A percentile compares a stretch with the other conserved stretches of the same genome.
phyloP scores from a whole-genome alignment of 192 early-diverging fungal genomes.

The Geranomyces variabilis region DNA sequence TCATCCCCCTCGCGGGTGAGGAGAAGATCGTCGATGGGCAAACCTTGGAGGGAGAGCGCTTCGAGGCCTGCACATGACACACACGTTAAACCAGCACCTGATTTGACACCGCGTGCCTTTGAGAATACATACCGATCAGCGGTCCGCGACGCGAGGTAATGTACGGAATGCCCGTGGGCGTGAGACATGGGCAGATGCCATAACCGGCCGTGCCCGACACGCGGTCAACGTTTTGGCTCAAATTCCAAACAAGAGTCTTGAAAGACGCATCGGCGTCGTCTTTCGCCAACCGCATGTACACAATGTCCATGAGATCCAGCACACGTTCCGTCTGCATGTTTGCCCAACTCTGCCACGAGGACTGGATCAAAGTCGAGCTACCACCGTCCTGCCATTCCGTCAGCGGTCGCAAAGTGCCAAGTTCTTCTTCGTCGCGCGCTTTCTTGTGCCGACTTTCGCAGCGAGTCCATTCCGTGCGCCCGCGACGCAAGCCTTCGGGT shows the following conservation, averaged over 20 bases:
- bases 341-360: conserved; percentile 48
- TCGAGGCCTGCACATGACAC: no score
- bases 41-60: conserved; percentile 48
- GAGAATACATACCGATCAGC: conserved; percentile 39
- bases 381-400: conserved; percentile 50
- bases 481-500: conserved; percentile 1
- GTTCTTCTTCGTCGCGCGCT: conserved; percentile 38
- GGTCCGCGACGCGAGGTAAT: conserved; percentile 53
- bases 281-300: conserved; percentile 39
- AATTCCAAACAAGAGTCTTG: conserved; percentile 55
- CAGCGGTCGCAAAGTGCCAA: conserved; percentile 45
- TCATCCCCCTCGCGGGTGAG: conserved; percentile 49
- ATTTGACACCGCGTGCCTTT: not conserved
- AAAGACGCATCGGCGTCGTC: conserved; percentile 38
- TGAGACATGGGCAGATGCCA: conserved; percentile 48
- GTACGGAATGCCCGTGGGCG: conserved; percentile 49
- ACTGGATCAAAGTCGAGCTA: conserved; percentile 37
- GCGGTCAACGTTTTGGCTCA: conserved; percentile 53
- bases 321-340: conserved; percentile 47
- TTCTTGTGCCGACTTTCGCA: conserved; percentile 48
- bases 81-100: not conserved
- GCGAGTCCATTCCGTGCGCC: conserved; percentile 44
- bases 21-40: conserved; percentile 46
- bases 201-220: conserved; percentile 25
- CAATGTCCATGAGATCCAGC: conserved; percentile 51